phyloP scores from a whole-genome alignment of 805 yeast genomes.

The Yarrowia sp. region DNA sequence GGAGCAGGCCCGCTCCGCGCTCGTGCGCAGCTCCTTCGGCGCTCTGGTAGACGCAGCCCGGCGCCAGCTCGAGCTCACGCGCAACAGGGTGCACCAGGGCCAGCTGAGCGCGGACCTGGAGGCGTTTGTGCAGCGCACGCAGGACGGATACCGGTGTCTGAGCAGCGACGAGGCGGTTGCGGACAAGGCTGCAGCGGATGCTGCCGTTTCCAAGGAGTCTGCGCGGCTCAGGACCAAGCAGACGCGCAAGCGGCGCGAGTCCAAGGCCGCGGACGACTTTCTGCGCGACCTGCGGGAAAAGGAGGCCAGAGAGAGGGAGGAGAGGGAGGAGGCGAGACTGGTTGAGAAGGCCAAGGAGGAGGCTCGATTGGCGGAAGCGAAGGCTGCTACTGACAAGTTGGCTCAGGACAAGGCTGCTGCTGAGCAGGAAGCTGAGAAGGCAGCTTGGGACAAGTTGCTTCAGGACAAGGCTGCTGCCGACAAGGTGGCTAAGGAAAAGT shows the following conservation, averaged over 20 bases:
- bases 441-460: too few species aligned
- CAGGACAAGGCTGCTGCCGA: neutral
- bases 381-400: too few species aligned
- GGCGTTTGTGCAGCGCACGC: neutral
- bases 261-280: too few species aligned
- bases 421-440: neutral
- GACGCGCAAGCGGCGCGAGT: neutral
- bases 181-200: too few species aligned
- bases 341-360: neutral
- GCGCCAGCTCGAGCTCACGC: too few species aligned
- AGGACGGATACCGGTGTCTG: neutral
- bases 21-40: neutral
- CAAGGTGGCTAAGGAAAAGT: neutral
- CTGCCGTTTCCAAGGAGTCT: too few species aligned
- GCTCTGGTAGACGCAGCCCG: neutral
- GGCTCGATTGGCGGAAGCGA: too few species aligned
- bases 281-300: too few species aligned
- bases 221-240: neutral
- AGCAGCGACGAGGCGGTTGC: neutral
- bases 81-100: neutral
- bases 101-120: neutral
- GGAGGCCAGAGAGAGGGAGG: too few species aligned
- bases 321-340: too few species aligned
- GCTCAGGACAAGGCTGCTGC: too few species aligned
- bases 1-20: neutral